Conservation (phyloP, 2,329 filamentous ascomycete genomes). For the Colletotrichum incanum region DNA sequence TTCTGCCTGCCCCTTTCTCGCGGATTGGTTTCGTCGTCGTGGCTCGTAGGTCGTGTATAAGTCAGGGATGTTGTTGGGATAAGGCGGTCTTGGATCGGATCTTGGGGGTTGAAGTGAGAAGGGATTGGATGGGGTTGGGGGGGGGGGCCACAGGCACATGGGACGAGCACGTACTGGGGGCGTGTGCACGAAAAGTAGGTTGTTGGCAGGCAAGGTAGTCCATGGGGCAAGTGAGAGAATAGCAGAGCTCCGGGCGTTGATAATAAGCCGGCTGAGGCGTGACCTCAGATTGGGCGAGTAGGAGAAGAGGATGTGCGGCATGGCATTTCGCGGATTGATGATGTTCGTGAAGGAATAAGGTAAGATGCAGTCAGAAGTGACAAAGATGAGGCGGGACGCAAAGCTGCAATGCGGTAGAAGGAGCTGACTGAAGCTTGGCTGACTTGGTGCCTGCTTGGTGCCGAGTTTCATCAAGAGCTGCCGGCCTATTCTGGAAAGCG, state of each 20-base stretch:
- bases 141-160: constrained; percentile 5
- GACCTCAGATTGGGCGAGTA: not conserved
- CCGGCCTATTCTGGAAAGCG: not conserved
- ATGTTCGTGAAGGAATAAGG: not conserved
- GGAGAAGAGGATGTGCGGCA: constrained; percentile 7
- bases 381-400: constrained; percentile 1
- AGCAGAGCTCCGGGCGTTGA: not conserved
- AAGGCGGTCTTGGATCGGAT: constrained; percentile 35
- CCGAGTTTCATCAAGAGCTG: constrained; percentile 3
- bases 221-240: not conserved
- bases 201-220: not conserved
- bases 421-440: constrained; percentile 20
- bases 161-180: constrained; percentile 21
- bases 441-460: constrained; percentile 18
- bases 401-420: constrained; percentile 6
- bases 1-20: constrained; percentile 20
- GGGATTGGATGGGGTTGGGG: constrained; percentile 27
- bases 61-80: constrained; percentile 25
- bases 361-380: constrained; percentile 13
- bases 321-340: not conserved
- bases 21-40: not conserved
- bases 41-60: not conserved
- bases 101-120: constrained; percentile 14
- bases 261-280: constrained; percentile 9
- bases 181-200: constrained; percentile 12